Conservation (phyloP, 192 early-diverging fungal species). For the Backusella australiensis region DNA sequence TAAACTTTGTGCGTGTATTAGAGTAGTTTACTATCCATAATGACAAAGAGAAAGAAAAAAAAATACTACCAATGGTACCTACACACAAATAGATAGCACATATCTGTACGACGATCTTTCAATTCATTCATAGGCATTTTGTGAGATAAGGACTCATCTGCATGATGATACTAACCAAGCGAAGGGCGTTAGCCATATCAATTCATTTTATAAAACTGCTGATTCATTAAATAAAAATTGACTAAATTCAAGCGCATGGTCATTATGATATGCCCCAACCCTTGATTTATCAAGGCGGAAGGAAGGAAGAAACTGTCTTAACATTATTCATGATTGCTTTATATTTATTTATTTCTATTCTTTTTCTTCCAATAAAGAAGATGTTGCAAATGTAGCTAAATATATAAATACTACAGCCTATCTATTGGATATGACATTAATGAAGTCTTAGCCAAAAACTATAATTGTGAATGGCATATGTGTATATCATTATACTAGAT, state of each 20-base stretch:
- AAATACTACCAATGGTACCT: background rate
- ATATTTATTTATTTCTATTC: background rate
- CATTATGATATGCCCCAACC: background rate
- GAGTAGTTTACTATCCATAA: background rate
- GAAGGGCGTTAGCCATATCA: background rate
- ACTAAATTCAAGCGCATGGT: background rate
- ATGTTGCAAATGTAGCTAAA: background rate
- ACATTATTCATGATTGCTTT: background rate
- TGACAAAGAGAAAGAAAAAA: background rate
- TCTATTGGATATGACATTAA: too few relatives aligned
- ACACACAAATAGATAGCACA: background rate
- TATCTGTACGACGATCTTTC: background rate
- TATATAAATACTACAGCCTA: too few relatives aligned
- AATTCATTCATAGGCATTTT: background rate
- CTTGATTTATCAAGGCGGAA: background rate
- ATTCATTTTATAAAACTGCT: background rate
- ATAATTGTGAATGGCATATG: too few relatives aligned
- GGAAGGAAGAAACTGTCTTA: background rate
- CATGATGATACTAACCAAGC: background rate
- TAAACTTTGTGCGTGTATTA: background rate
- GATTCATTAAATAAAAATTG: background rate
- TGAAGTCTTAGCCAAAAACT: too few relatives aligned
- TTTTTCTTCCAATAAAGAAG: background rate
- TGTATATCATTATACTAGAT: background rate
- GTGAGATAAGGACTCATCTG: background rate